Evolutionary conservation across 169 alveolate species (phyloP).

Genomic region (Babesia divergens): DNA sequence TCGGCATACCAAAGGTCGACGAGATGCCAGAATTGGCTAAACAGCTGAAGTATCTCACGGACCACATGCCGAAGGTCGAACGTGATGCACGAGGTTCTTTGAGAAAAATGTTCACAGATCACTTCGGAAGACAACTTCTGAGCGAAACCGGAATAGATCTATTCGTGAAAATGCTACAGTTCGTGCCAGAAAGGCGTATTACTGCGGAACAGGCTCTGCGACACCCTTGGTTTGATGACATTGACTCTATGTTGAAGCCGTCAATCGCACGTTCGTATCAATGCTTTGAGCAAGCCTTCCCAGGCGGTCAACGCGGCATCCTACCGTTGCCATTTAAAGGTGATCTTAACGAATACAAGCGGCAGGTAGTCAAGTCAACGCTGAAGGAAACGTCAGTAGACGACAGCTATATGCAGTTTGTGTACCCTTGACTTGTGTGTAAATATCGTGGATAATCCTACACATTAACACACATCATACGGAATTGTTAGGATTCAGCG

Average conservation of each 20-base stretch:
- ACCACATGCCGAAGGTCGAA: slow-evolving; percentile 65
- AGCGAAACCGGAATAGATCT: slow-evolving; percentile 82
- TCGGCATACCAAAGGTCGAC: slow-evolving; percentile 79
- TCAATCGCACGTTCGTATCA: slow-evolving; percentile 41
- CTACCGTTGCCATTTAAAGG: slow-evolving; percentile 56
- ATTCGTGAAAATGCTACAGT: slow-evolving; percentile 75
- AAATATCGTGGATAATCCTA: no score
- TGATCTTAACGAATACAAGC: slow-evolving; percentile 26
- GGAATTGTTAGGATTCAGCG: no score
- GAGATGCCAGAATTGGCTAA: slow-evolving; percentile 63
- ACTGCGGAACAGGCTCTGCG: slow-evolving; percentile 79
- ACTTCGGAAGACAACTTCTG: slow-evolving; percentile 70
- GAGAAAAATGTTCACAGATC: slow-evolving; percentile 71
- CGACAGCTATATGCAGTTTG: slow-evolving; percentile 36
- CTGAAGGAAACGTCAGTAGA: slow-evolving; percentile 32
- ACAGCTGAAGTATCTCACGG: slow-evolving; percentile 52
- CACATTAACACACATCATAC: no score
- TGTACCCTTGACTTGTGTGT: slow-evolving; percentile 37
- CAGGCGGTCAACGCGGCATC: slow-evolving; percentile 51
- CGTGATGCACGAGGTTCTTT: slow-evolving; percentile 59
- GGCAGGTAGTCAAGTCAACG: slow-evolving; percentile 19
- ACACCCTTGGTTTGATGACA: slow-evolving; percentile 81
- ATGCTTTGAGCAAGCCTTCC: slow-evolving; percentile 10
- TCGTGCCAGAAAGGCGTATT: slow-evolving; percentile 76
- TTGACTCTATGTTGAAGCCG: slow-evolving; percentile 51